Conservation (phyloP, 441 rosid species). For the Bocquillonia castaneifolia region DNA sequence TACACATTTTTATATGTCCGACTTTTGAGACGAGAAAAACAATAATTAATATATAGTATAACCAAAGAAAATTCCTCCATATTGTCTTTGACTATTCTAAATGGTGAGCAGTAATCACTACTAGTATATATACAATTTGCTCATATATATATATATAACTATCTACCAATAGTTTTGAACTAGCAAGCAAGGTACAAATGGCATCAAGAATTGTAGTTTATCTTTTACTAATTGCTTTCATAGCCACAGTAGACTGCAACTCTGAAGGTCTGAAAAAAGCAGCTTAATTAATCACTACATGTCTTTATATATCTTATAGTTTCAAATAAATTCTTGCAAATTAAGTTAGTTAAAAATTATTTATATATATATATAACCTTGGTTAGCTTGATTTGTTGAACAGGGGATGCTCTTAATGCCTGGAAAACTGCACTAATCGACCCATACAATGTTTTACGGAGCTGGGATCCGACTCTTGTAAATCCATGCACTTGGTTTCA, state of each 20-base stretch:
- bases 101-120: neutral
- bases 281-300: neutral
- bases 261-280: conserved; percentile 33
- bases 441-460: conserved; percentile 28
- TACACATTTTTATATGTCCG: no score
- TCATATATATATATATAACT: no score
- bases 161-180: no score
- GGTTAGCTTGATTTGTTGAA: neutral
- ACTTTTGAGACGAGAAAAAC: no score
- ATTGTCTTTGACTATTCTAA: neutral
- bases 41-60: no score
- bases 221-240: conserved; percentile 20
- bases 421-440: conserved; percentile 30
- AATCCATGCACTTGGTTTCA: conserved; percentile 50
- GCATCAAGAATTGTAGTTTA: conserved; percentile 14
- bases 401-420: conserved; percentile 32
- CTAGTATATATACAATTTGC: no score
- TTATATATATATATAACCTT: no score
- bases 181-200: no score
- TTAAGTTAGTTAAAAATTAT: neutral
- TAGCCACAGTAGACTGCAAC: conserved; percentile 27
- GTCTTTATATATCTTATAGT: neutral
- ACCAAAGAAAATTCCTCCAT: neutral
- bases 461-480: conserved; percentile 38
- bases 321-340: neutral